phyloP scores from a whole-genome alignment of 2,329 filamentous ascomycete species.

The Fusarium marasasianum region DNA sequence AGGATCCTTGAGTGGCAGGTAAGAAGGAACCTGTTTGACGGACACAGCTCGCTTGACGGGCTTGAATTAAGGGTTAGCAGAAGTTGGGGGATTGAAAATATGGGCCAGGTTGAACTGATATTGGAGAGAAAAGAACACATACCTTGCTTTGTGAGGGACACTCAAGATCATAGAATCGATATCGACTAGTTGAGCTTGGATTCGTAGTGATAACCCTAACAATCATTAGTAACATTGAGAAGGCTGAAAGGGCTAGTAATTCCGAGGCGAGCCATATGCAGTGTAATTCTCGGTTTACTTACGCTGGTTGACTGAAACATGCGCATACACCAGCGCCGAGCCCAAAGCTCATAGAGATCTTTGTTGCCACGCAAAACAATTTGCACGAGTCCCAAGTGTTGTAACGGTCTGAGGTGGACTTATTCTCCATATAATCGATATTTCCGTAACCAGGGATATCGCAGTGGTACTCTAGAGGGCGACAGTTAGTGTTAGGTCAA shows the following conservation, averaged over 20 bases:
- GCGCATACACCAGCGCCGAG: fast-evolving
- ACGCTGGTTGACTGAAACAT: neutral
- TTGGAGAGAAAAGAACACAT: too few species aligned
- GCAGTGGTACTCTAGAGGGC: neutral
- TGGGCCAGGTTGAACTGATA: too few species aligned
- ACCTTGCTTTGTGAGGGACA: neutral
- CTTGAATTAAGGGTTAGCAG: neutral
- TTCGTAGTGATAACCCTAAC: neutral
- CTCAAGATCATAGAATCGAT: neutral
- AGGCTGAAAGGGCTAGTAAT: too few species aligned
- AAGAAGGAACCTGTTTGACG: neutral
- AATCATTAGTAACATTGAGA: neutral
- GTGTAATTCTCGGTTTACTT: neutral
- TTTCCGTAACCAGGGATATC: neutral
- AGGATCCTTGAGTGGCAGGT: neutral
- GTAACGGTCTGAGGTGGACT: too few species aligned
- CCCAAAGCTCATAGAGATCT: neutral
- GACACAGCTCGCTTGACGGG: neutral
- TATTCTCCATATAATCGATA: too few species aligned
- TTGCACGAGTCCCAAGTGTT: neutral
- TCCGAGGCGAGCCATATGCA: fast-evolving
- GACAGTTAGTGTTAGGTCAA: fast-evolving
- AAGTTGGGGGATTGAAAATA: too few species aligned
- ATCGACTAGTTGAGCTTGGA: fast-evolving
- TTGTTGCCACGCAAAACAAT: neutral